Evolutionary conservation across 176 grass and related monocot genomes (phyloP), one percentile per base, ranked within the genome.

Genomic region (Bothriochloa decipiens): DNA sequence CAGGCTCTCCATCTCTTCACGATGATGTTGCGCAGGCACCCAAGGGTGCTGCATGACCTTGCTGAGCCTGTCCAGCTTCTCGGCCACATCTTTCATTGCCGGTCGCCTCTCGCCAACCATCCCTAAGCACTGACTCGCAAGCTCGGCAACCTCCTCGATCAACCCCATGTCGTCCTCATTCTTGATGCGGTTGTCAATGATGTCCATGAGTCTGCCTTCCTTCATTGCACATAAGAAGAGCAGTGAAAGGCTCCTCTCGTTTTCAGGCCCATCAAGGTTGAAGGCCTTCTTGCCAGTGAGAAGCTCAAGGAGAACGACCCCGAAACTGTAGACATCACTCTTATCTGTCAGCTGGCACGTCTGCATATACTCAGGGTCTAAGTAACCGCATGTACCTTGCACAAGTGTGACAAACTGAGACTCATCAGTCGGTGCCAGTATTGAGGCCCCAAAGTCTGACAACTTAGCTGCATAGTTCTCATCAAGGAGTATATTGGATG

Each of bases 381-480:
- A 42, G 61, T 90, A 86, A 22, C 83, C 83, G 29, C 69, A 81
- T 16, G 78, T 90, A 23, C 88, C 87, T 86, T 89, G 87, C 42
- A 86, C 77, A 11, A 86, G 14, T 4, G 76, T 86, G 11, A 76
- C 76, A 9, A 89, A 75, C 3, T 86, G 82, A 14, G 87, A 41
- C 74, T 82, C 42, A 13, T 89, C 77, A 6, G 76, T 74, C 12
- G 69, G 87, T 15, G 77, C 82, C 6, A 86, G 8, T 60, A 85
- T 70, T 0, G 83, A 89, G 1, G 87, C 87, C 18, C 83, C 87
- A 81, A 86, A 89, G 65, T 89, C 87, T 45, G 87, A 89, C 6
- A 89, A 8, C 62, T 86, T 89, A 11, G 76, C 83, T 0, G 29
- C 64, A 9, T 81, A 81, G 45, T 82, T 37, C 33, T 82, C 45